Evolutionary conservation across 805 yeast genomes (phyloP), one percentile per base, ranked within the genome.

Genomic region (Soucietia sequanensis): DNA sequence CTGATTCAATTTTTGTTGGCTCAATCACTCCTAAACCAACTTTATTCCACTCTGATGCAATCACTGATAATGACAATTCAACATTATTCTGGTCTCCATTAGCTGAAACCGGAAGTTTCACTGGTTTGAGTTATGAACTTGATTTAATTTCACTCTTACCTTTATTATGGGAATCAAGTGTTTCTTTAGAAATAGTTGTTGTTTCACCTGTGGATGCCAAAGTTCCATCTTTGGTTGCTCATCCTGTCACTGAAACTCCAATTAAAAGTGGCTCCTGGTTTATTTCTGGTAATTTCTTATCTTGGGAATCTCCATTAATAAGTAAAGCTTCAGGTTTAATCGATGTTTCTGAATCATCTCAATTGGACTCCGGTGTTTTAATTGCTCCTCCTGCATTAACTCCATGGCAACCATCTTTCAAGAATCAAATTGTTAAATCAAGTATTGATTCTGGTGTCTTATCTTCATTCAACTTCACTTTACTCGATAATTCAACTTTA

Each of bases 11-110:
- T 16, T 56, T 41, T 34, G 38, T 56, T 27, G 43, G 50, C 12
- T 39, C 59, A 2, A 38, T 56, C 17, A 34, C 47, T 23, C 64
- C 64, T 31, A 53, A 56, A 36, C 61, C 64, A 30, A 41, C 49
- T 17, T 47, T 55, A 34, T 52, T 44, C 47, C 58, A 53, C 33
- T 42, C 60, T n/a, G 50, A 54, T 23, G 30, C 37, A 6, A 21
- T 47, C n/a, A 44, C 50, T 26, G 23, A 23, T 11, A 18, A 18
- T 16, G 36, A 24, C 5, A 43, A 42, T 24, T 34, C 46, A 26
- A 31, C 51, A 8, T 18, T 24, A 9, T 35, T 41, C 22, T 58
- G 52, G 48, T 31, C 37, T 23, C 64, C 64, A 12, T 36, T 58
- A 10, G 64, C 49, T 34, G 56, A 56, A 12, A 29, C 41, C 27